Percentiles rank a stretch among this genome's conserved stretches.
These are phyloP conservation scores for Fusarium subglutinans DNA, from an alignment of 2,329 filamentous ascomycete genomes.

Conservation along the genomic window DNA sequence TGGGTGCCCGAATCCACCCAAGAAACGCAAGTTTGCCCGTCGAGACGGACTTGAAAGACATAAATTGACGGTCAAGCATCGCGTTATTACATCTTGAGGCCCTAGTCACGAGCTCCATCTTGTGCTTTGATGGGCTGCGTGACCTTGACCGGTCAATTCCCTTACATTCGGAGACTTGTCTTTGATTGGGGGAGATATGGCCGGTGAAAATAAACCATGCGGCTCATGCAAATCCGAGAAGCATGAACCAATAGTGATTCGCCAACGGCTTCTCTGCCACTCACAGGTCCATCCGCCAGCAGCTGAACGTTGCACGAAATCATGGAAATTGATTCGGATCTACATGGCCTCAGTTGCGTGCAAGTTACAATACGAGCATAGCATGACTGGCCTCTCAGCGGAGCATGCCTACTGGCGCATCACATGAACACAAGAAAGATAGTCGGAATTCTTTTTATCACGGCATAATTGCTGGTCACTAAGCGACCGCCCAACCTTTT, in stretches of 20 bases:
- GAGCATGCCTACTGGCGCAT: not conserved
- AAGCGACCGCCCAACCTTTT: not conserved
- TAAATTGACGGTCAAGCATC: conserved; percentile 53
- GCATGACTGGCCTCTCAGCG: not conserved
- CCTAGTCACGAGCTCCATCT: conserved; percentile 20
- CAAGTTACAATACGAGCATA: not conserved
- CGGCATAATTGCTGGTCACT: conserved; percentile 11
- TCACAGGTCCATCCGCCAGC: conserved; percentile 15
- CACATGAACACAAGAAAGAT: not conserved
- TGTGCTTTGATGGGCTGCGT: conserved; percentile 29
- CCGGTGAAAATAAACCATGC: conserved; percentile 35
- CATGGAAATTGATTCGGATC: conserved; percentile 11
- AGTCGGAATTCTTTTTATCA: not conserved
- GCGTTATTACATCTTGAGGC: conserved; percentile 40
- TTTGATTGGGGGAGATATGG: conserved; percentile 35
- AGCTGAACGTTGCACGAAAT: conserved; percentile 18
- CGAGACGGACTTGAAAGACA: conserved; percentile 55
- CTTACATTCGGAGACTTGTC: conserved; percentile 27
- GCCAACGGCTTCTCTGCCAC: conserved; percentile 22
- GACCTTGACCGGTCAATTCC: conserved; percentile 39
- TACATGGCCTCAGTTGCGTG: conserved; percentile 3
- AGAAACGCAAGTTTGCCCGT: conserved; percentile 54
- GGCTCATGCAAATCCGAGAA: conserved; percentile 27
- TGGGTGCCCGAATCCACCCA: conserved; percentile 53
- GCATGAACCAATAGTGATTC: conserved; percentile 29